Evolutionary conservation across 2,329 filamentous ascomycete genomes (phyloP), one percentile per base, ranked within the genome.

Genomic region (Hymenoscyphus albidus): DNA sequence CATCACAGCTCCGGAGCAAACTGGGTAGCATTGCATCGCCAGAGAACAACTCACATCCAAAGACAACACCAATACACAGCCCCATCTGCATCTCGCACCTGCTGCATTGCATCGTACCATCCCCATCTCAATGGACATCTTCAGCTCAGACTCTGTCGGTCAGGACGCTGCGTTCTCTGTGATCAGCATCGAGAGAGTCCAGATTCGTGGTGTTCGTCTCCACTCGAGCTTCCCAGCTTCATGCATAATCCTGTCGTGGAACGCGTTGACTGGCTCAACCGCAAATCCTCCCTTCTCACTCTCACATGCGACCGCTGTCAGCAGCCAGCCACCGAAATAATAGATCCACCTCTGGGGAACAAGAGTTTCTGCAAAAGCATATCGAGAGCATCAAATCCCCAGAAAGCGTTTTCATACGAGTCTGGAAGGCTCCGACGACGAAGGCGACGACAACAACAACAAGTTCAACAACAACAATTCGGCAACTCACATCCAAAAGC

Each of bases 211-310:
- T 54, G 10, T 38, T 55, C 42, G 31, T 14, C 38, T 18, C 59
- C 35, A 35, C 35, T 35, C 35, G 5, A 35, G 35, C 35, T 35
- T 35, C 35, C 35, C 35, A 10, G 2, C 27, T 14, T 40, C 40
- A 59, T n/a, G 55, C 56, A 31, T 59, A 38, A 5, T 40, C 56
- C 62, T 40, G 58, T 64, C 62, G 62, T 64, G 62, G 57, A 64
- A 44, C 58, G 5, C 31, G n/a, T 3, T 64, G 58, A 60, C 32
- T 64, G 62, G 62, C 10, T 56, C 31, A 60, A 60, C 48, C 27
- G 39, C n/a, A 27, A 27, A 27, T 12, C 10, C 18, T n/a, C n/a
- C 35, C 16, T n/a, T 27, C 62, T 12, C 18, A 2, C 42, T 57
- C 48, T 64, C 57, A 64, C 62, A 59, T 64, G 62, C 62, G 42